Conservation (phyloP, 257 asterid species). For the Plectranthus barbatus region DNA sequence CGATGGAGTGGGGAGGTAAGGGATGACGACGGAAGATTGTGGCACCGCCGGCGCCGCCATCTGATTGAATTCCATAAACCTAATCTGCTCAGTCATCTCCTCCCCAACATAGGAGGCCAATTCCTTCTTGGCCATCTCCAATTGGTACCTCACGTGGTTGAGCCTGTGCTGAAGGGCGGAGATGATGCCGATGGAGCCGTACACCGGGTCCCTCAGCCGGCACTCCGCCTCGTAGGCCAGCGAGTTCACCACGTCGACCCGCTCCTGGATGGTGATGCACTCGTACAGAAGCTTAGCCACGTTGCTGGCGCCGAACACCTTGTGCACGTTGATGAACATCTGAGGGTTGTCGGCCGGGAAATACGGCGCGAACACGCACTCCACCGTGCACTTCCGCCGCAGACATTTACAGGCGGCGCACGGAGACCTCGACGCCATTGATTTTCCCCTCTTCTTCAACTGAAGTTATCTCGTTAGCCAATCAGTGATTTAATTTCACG, state of each 20-base stretch:
- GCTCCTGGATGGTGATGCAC: slow-evolving; percentile 37
- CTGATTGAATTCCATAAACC: slow-evolving; percentile 40
- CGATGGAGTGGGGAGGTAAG: slow-evolving; percentile 31
- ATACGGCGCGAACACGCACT: slow-evolving; percentile 83
- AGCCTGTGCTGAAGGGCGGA: slow-evolving; percentile 59
- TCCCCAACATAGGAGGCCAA: slow-evolving; percentile 52
- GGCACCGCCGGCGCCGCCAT: slow-evolving; percentile 22
- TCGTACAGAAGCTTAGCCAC: slow-evolving; percentile 77
- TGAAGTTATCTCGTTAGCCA: slow-evolving; percentile 9
- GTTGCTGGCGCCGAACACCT: slow-evolving; percentile 84
- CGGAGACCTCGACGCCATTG: slow-evolving; percentile 77
- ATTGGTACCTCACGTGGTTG: slow-evolving; percentile 45
- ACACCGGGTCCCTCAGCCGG: slow-evolving; percentile 72
- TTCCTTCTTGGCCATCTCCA: slow-evolving; percentile 54
- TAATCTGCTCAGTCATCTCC: no score
- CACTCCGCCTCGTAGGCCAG: slow-evolving; percentile 77
- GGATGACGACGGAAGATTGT: slow-evolving; percentile 30
- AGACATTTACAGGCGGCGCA: slow-evolving; percentile 91
- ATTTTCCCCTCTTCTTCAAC: slow-evolving; percentile 18
- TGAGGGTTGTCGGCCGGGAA: slow-evolving; percentile 86
- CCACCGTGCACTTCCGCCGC: slow-evolving; percentile 83
- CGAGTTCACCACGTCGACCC: slow-evolving; percentile 78
- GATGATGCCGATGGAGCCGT: slow-evolving; percentile 87
- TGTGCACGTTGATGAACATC: slow-evolving; percentile 77
- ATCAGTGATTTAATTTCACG: no score